Percentiles rank a stretch among this genome's conserved stretches.
Conservation (phyloP, 345 rosid genomes). For the Linum lewisii region DNA sequence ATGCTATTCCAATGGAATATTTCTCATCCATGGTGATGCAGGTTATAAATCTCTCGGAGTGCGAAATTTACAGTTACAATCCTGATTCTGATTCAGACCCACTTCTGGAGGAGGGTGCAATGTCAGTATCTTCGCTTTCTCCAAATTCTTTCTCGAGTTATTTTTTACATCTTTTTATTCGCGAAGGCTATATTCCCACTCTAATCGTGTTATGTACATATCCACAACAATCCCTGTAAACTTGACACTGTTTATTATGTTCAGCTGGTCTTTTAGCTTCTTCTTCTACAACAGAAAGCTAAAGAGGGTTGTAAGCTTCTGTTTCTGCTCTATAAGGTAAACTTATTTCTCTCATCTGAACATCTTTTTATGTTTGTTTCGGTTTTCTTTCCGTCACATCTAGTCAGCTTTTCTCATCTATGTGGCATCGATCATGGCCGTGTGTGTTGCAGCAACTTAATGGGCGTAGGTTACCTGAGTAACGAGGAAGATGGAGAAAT, state of each 20-base stretch:
- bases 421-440: not conserved
- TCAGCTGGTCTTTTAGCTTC: constrained; percentile 94
- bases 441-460: constrained; percentile 64
- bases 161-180: not conserved
- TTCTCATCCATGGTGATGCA: constrained; percentile 28
- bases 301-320: constrained; percentile 76
- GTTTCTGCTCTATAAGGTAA: constrained; percentile 75
- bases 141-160: not conserved
- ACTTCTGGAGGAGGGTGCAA: constrained; percentile 69
- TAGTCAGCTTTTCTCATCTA: not conserved
- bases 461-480: constrained; percentile 29
- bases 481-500: constrained; percentile 66
- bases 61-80: constrained; percentile 80
- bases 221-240: no score
- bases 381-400: not conserved
- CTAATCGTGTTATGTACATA: not conserved
- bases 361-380: not conserved
- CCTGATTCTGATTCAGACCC: constrained; percentile 83
- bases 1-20: constrained; percentile 6
- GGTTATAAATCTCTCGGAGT: constrained; percentile 80
- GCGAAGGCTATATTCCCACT: no score
- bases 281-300: constrained; percentile 87
- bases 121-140: constrained; percentile 33
- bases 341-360: constrained; percentile 7
- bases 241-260: constrained; percentile 3